A percentile compares a stretch with the other conserved stretches of the same genome.
Conservation (phyloP, 371 early-diverging fungal genomes). For the Actinomortierella wolfii region DNA sequence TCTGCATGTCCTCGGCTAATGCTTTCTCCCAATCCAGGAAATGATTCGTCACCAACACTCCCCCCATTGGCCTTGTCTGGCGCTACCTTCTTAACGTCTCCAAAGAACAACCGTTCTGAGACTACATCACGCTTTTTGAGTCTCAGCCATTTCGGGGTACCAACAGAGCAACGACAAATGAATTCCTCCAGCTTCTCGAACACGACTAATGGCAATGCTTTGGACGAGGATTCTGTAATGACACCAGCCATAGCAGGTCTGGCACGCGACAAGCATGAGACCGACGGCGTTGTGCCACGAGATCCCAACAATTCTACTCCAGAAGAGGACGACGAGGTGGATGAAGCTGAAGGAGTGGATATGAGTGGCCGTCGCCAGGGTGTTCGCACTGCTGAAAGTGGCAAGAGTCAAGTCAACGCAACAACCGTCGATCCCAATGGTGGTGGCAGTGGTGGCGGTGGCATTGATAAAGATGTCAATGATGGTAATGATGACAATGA, state of each 20-base stretch:
- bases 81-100: constrained; percentile 18
- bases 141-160: too few relatives aligned
- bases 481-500: not conserved
- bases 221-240: too few relatives aligned
- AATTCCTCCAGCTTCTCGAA: too few relatives aligned
- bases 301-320: not conserved
- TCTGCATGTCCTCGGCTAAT: constrained; percentile 7
- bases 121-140: not conserved
- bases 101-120: not conserved
- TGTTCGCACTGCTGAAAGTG: not conserved
- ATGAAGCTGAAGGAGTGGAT: not conserved
- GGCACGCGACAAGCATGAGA: too few relatives aligned
- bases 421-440: not conserved
- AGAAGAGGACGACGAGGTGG: not conserved
- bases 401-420: not conserved
- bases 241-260: too few relatives aligned
- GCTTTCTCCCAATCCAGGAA: constrained; percentile 1
- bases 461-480: constrained; percentile 3
- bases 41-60: too few relatives aligned
- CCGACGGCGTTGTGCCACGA: not conserved
- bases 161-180: too few relatives aligned
- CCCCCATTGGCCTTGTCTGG: not conserved
- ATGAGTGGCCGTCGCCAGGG: not conserved
- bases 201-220: too few relatives aligned
- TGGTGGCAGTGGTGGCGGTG: not conserved